phyloP scores from a whole-genome alignment of 768 basidiomycete species.

The Boletales sp. region DNA sequence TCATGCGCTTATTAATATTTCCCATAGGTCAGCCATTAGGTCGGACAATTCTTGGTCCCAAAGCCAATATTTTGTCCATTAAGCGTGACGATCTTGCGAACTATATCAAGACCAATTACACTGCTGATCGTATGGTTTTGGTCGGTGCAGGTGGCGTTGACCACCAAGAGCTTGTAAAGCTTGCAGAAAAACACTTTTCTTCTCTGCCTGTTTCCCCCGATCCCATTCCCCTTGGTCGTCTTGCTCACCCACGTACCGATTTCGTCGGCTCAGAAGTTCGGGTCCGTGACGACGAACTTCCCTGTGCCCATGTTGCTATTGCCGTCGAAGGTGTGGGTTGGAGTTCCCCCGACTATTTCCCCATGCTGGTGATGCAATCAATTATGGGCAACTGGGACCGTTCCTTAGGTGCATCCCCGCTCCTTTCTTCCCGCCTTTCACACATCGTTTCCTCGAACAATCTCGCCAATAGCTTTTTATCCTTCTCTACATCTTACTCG shows the following conservation, averaged over 20 bases:
- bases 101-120: conserved; percentile 98
- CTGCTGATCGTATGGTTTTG: conserved; percentile 97
- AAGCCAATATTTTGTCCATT: conserved; percentile 94
- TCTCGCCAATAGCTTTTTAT: conserved; percentile 99
- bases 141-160: conserved; percentile 96
- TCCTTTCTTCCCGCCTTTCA: conserved; percentile 87
- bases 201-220: conserved; percentile 81
- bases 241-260: conserved; percentile 68
- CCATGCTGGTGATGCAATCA: conserved; percentile 97
- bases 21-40: conserved; percentile 85
- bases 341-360: conserved; percentile 98
- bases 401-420: conserved; percentile 83
- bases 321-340: conserved; percentile 98
- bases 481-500: conserved; percentile 97
- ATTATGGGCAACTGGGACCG: conserved; percentile 99
- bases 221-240: conserved; percentile 85
- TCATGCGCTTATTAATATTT: conserved; percentile 6
- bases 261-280: conserved; percentile 97
- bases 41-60: conserved; percentile 95
- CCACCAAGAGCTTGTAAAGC: conserved; percentile 87
- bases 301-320: conserved; percentile 90
- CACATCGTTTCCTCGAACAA: conserved; percentile 89
- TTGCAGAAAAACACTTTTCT: conserved; percentile 93
- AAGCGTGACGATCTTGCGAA: conserved; percentile 80
- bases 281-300: conserved; percentile 86